Evolutionary conservation across 192 early-diverging fungal species (phyloP).

Genomic region (Coemansia sp.): DNA sequence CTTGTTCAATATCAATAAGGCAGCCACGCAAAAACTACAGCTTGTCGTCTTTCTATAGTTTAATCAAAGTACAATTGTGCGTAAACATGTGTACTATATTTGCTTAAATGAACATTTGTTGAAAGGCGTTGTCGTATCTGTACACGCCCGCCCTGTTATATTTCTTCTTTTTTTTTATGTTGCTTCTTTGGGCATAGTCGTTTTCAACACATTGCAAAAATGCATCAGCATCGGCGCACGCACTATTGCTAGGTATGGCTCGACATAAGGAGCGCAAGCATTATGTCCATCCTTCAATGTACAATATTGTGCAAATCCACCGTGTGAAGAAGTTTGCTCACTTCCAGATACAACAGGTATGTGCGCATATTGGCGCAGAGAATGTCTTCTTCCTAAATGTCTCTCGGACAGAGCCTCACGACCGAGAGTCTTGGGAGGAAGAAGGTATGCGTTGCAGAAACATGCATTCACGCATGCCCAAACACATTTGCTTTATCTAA

Average conservation of each 20-base stretch:
- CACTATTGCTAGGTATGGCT: neutral
- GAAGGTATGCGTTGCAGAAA: constrained; percentile 4
- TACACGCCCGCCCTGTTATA: too few relatives aligned
- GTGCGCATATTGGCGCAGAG: neutral
- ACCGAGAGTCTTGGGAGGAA: constrained; percentile 29
- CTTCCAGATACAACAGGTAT: constrained; percentile 5
- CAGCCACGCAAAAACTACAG: too few relatives aligned
- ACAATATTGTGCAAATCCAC: constrained; percentile 2
- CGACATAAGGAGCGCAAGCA: neutral
- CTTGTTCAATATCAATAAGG: too few relatives aligned
- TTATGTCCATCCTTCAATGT: constrained; percentile 20
- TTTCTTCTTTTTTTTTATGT: too few relatives aligned
- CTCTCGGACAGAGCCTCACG: constrained; percentile 18
- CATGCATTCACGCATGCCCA: too few relatives aligned
- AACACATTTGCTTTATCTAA: too few relatives aligned
- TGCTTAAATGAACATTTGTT: too few relatives aligned
- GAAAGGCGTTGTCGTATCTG: too few relatives aligned
- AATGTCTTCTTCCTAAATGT: constrained; percentile 45
- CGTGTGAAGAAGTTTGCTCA: constrained; percentile 6
- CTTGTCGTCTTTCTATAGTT: too few relatives aligned
- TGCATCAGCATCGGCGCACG: neutral
- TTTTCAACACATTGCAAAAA: neutral
- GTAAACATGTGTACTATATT: too few relatives aligned
- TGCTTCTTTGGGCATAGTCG: too few relatives aligned
- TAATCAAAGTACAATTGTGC: too few relatives aligned